Evolutionary conservation across 139 green algal species (phyloP), one percentile per base, ranked within the genome.

Genomic region (Tetradesmus obliquus): DNA sequence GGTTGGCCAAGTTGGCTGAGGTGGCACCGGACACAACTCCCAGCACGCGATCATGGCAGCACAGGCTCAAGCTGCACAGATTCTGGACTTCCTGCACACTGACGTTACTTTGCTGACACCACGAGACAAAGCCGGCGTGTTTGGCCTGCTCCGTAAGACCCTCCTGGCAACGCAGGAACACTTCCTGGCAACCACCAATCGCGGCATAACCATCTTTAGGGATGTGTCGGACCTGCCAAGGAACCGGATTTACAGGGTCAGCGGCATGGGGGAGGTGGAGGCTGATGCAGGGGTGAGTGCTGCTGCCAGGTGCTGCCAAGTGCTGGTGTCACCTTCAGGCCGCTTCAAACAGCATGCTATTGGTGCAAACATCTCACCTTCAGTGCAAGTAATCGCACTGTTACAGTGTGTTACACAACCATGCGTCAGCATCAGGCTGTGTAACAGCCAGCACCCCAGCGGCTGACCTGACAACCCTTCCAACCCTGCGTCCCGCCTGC

Each of bases 201-300:
- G 72, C 55, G 83, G 83, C 20, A 88, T 88, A 57, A 88, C 54
- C 55, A 76, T 88, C 20, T 88, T 88, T 0, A n/a, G 83, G 20
- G 22, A 20, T n/a, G 62, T 57, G n/a, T 88, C 83, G 76, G 83
- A 86, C 53, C 82, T 86, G 17, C 69, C 51, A 55, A 79, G 84
- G 57, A 90, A 83, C 2, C 51, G 69, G 0, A 90, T 90, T 45
- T 90, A 90, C 69, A 82, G 86, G 10, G 86, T 90, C 15, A 83
- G 20, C 8, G 86, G 86, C 69, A 82, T 90, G 69, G 86, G 86
- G 9, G 86, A 90, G 86, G 69, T 90, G 69, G 45, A n/a, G 54
- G 86, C 55, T 19, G 86, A 66, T 20, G 55, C 86, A 8, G 15
- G 20, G 86, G 86, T 83, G 69, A 82, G 86, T 51, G 55, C 79